Base-by-base conservation (phyloP, 306 rosid species). In the Elaeagnus macrophylla region DNA sequence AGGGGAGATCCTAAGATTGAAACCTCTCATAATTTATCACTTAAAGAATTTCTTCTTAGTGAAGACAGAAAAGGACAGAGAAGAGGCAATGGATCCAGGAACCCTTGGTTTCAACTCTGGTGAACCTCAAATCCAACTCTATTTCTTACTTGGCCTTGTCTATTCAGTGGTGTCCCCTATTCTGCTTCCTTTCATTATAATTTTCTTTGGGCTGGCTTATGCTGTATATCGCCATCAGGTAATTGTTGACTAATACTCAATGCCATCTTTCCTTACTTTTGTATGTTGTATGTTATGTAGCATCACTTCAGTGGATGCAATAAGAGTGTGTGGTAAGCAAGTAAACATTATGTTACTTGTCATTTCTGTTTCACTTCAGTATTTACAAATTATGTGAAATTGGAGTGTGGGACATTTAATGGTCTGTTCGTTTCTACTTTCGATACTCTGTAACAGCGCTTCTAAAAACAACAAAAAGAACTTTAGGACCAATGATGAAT, bases 71-170 rank as follows among this genome's bases (percentile, higher is more conserved):
- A 87, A 87, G 77, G 99, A 91, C 62, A 88, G 96, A 7, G 90
- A 77, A 71, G 96, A 91, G 62, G 99, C 99, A 53, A 91, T 86
- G 99, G 96, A 91, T 78, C 99, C 99, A 0, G 99, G 99, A 54
- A 91, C 83, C 56, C 75, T 91, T 7, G 99, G 83, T 42, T 91
- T 91, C 78, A 87, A 87, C 64, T 78, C 87, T 6, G 96, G 99
- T 11, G 99, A 91, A 67, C 99, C 99, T 59, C 96, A 83, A 67
- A 82, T 91, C 42, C 99, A 91, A 62, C 96, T 91, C 37, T 91
- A 91, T 70, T 84, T 91, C 78, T 74, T 91, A 60, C 99, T 91
- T 47, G 99, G 99, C 69, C 96, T 91, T 60, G 95, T 91, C 17
- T 91, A 91, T 59, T 80, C 99, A 12, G 95, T 82, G 59, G 95